phyloP scores from a whole-genome alignment of 768 basidiomycete genomes.

The Mycena kentingensis region DNA sequence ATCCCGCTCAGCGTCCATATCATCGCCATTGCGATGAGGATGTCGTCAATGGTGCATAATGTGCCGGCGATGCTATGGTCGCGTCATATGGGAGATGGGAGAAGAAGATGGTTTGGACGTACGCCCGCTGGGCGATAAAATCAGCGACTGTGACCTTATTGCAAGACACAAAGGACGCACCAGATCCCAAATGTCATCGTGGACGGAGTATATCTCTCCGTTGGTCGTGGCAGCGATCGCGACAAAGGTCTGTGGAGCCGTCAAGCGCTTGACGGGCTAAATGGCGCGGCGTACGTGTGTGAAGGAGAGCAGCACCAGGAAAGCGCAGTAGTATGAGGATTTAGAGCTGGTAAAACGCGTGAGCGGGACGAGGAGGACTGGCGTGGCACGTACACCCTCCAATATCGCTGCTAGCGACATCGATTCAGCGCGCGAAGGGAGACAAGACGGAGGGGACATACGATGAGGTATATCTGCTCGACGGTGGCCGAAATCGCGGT shows the following conservation, averaged over 20 bases:
- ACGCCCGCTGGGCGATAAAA: background rate
- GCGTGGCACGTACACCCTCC: constrained; percentile 7
- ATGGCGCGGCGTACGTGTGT: too few species aligned
- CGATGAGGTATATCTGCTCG: constrained; percentile 12
- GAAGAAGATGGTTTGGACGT: background rate
- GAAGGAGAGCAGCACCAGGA: background rate
- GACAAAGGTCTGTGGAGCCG: too few species aligned
- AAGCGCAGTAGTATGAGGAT: background rate
- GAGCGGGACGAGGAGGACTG: background rate
- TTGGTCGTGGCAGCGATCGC: too few species aligned
- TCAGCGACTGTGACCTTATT: background rate
- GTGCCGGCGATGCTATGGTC: background rate
- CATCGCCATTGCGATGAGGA: constrained; percentile 7
- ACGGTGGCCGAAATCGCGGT: constrained; percentile 10
- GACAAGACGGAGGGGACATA: background rate
- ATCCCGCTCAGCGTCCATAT: constrained; percentile 13
- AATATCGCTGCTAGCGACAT: constrained; percentile 9
- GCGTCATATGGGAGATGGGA: background rate
- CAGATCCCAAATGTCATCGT: too few species aligned
- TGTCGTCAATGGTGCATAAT: constrained; percentile 7
- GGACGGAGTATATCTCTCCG: too few species aligned
- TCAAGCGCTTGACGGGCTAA: too few species aligned
- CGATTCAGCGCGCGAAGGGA: background rate
- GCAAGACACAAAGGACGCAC: too few species aligned
- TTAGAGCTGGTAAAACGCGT: background rate